Evolutionary conservation across 2,329 filamentous ascomycete species (phyloP), one percentile per base, ranked within the genome.

Genomic region (Stemphylium lycopersici): DNA sequence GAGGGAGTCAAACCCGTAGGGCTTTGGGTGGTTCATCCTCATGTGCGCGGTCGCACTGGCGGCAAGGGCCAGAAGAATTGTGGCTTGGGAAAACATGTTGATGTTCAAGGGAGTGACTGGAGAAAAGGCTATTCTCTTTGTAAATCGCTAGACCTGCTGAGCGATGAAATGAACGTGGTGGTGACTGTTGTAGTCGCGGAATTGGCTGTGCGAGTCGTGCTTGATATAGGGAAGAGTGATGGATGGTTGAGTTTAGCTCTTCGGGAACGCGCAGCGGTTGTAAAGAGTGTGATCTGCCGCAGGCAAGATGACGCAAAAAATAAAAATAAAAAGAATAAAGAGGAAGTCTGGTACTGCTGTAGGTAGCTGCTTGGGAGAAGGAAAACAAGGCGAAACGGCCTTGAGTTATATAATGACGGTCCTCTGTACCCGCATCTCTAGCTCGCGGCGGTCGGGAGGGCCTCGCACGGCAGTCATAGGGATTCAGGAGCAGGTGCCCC

Each of bases 11-110:
- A 76, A 53, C 48, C 55, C 59, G 52, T 85, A 93, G 0, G 91
- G 91, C 3, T 79, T 71, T 0, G 95, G 93, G 7, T 78, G 80
- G 47, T 69, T 77, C 81, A 98, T 88, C 36, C 83, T 78, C 82
- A 97, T 89, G 76, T 98, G 95, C 38, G 89, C 91, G 44, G 84
- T 83, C 65, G 81, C 84, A 49, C 84, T 64, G 56, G 85, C 77
- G 63, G 83, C 81, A 68, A 92, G 74, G 31, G 71, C 82, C 55
- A 83, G 63, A 63, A 80, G 79, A 68, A 84, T 74, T 58, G 84
- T 67, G 62, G 80, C 72, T 66, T 78, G 70, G 67, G 84, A 84
- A 78, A 80, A 78, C 73, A 77, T 77, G 67, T 76, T 83, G 65
- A 68, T 62, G 42, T 39, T 50, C 48, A 47, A 62, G 62, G 41